A percentile compares a stretch with the other conserved stretches of the same genome.
These are phyloP conservation scores for Coemansia reversa DNA, from an alignment of 192 early-diverging fungal genomes.

Conservation along the genomic window DNA sequence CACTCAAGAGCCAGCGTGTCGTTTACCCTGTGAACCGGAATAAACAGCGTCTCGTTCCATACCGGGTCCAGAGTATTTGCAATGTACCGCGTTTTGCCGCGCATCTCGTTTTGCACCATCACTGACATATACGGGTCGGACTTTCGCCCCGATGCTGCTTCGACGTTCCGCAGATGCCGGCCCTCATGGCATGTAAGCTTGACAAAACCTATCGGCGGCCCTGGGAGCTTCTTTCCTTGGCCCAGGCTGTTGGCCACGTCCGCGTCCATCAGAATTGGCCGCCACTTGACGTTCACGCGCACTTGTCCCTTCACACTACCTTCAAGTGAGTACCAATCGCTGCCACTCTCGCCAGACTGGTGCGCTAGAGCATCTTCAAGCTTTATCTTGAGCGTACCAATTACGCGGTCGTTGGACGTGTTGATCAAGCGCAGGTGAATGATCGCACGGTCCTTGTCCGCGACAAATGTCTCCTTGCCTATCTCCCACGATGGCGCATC, in stretches of 20 bases:
- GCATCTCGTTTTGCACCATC: slow-evolving; percentile 58
- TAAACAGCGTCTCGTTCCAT: slow-evolving; percentile 90
- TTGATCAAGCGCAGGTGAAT: slow-evolving; percentile 66
- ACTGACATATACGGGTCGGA: slow-evolving; percentile 92
- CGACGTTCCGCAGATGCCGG: slow-evolving; percentile 79
- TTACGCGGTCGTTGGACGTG: slow-evolving; percentile 25
- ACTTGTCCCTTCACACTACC: slow-evolving; percentile 58
- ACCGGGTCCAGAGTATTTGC: slow-evolving; percentile 82
- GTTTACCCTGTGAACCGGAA: slow-evolving; percentile 73
- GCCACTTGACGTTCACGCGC: slow-evolving; percentile 71
- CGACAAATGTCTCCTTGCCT: slow-evolving; percentile 67
- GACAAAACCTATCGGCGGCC: slow-evolving; percentile 74
- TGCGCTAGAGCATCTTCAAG: slow-evolving; percentile 48
- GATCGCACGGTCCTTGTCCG: slow-evolving; percentile 62
- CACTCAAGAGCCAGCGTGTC: slow-evolving; percentile 76
- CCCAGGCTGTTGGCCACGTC: slow-evolving; percentile 55
- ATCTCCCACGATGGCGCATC: slow-evolving; percentile 81
- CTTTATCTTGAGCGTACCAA: slow-evolving; percentile 43
- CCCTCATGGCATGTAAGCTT: slow-evolving; percentile 75
- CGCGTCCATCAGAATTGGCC: slow-evolving; percentile 75
- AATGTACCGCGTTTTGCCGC: slow-evolving; percentile 77
- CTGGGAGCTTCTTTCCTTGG: slow-evolving; percentile 47
- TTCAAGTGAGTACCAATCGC: slow-evolving; percentile 68
- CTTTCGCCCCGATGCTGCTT: slow-evolving; percentile 72
- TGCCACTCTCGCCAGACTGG: slow-evolving; percentile 46